These are phyloP conservation scores for Podaxis mareebaensis DNA, from an alignment of 768 basidiomycete genomes.

Conservation along the genomic window DNA sequence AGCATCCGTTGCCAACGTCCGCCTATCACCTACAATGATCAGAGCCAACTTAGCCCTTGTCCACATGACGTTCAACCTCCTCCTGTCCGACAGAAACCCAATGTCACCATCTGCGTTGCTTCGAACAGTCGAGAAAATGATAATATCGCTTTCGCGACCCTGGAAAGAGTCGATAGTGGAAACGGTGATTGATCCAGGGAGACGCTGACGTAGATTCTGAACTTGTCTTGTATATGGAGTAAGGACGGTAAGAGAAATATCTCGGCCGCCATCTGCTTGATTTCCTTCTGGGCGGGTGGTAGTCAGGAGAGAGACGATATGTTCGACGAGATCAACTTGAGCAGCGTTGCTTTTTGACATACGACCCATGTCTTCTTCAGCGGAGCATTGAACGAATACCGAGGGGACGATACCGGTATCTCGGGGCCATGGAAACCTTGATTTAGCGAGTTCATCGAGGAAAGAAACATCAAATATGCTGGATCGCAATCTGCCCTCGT, in stretches of 20 bases:
- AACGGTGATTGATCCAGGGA: slow-evolving; percentile 37
- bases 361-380: slow-evolving; percentile 59
- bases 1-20: slow-evolving; percentile 44
- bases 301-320: slow-evolving; percentile 45
- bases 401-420: slow-evolving; percentile 44
- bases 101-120: slow-evolving; percentile 61
- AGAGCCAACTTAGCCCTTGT: slow-evolving; percentile 59
- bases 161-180: slow-evolving; percentile 68
- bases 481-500: slow-evolving; percentile 53
- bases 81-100: slow-evolving; percentile 63
- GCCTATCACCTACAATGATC: slow-evolving; percentile 59
- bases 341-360: slow-evolving; percentile 63
- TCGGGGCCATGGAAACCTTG: slow-evolving; percentile 61
- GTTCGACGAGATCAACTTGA: slow-evolving; percentile 53
- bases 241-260: slow-evolving; percentile 46
- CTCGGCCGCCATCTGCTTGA: slow-evolving; percentile 17
- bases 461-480: slow-evolving; percentile 39
- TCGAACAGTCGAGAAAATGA: slow-evolving; percentile 66
- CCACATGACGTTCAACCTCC: slow-evolving; percentile 71
- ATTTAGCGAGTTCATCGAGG: slow-evolving; percentile 36
- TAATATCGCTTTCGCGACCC: slow-evolving; percentile 66
- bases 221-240: slow-evolving; percentile 66
- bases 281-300: slow-evolving; percentile 16
- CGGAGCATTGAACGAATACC: slow-evolving; percentile 56
- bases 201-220: slow-evolving; percentile 39